These are phyloP conservation scores for Xylaria acuta DNA, from an alignment of 495 filamentous ascomycete genomes.

Conservation along the genomic window DNA sequence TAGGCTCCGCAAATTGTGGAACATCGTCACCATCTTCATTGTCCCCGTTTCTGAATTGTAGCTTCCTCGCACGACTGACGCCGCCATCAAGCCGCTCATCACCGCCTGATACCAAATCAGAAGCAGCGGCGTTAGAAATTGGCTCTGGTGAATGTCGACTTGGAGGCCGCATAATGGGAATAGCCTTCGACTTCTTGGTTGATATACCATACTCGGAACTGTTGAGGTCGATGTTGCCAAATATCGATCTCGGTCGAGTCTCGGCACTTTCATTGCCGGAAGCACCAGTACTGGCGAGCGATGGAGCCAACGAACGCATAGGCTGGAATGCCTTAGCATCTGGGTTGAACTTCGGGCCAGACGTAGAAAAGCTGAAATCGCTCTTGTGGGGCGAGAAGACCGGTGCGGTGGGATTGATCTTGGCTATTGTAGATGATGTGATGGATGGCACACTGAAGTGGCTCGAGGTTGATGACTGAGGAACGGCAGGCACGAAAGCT, in stretches of 20 bases:
- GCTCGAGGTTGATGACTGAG: constrained; percentile 42
- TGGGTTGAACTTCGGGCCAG: constrained; percentile 74
- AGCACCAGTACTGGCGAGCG: constrained; percentile 43
- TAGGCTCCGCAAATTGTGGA: constrained; percentile 67
- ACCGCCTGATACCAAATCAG: constrained; percentile 51
- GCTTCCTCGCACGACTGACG: constrained; percentile 72
- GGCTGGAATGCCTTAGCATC: constrained; percentile 84
- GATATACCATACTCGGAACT: constrained; percentile 64
- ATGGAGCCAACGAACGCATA: constrained; percentile 46
- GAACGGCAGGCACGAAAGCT: constrained; percentile 41
- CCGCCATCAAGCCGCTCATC: constrained; percentile 60
- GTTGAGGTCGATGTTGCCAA: constrained; percentile 72
- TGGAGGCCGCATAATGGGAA: constrained; percentile 79
- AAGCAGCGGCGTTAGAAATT: not conserved
- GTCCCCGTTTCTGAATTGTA: constrained; percentile 56
- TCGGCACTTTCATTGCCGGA: constrained; percentile 45
- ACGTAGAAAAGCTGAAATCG: constrained; percentile 77
- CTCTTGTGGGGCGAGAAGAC: constrained; percentile 71
- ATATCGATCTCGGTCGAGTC: constrained; percentile 64
- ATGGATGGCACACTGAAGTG: constrained; percentile 49
- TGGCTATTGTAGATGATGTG: constrained; percentile 39
- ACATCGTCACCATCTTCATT: constrained; percentile 69
- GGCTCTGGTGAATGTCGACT: constrained; percentile 41
- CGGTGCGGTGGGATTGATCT: constrained; percentile 73
- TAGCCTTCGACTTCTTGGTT: constrained; percentile 74